Conservation (phyloP, 257 asterid genomes). For the Solanum dulcamara region DNA sequence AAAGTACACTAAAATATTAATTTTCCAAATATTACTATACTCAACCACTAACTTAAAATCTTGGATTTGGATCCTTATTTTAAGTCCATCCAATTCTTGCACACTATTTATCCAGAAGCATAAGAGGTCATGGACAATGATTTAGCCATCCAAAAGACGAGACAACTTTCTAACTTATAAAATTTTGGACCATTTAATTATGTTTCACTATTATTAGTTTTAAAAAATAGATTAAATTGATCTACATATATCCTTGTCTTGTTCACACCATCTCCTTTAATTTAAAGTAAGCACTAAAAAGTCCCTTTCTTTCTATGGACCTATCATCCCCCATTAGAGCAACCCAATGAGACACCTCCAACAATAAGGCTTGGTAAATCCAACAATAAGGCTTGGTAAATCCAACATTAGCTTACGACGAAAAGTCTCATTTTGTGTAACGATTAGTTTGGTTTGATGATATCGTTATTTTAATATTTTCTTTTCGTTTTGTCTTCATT, state of each 20-base stretch:
- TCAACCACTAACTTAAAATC: background rate
- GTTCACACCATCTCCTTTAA: background rate
- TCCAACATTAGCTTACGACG: no score
- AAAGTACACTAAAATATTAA: no score
- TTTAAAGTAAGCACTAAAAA: background rate
- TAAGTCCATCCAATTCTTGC: background rate
- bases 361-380: fast-evolving
- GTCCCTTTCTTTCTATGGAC: background rate
- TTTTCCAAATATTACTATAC: background rate
- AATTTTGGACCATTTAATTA: background rate
- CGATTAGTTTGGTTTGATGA: no score
- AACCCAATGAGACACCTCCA: background rate
- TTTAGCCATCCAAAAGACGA: background rate
- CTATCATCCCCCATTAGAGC: background rate
- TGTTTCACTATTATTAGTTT: background rate
- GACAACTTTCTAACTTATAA: background rate
- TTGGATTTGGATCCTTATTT: background rate
- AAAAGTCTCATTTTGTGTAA: no score
- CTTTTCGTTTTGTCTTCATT: no score
- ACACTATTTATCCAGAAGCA: background rate
- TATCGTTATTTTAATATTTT: no score
- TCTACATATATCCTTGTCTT: background rate
- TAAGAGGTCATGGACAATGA: background rate
- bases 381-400: no score
- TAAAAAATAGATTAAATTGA: background rate